These are phyloP conservation scores for Platanthera zijinensis DNA, from an alignment of 106 monocot species.

Conservation along the genomic window DNA sequence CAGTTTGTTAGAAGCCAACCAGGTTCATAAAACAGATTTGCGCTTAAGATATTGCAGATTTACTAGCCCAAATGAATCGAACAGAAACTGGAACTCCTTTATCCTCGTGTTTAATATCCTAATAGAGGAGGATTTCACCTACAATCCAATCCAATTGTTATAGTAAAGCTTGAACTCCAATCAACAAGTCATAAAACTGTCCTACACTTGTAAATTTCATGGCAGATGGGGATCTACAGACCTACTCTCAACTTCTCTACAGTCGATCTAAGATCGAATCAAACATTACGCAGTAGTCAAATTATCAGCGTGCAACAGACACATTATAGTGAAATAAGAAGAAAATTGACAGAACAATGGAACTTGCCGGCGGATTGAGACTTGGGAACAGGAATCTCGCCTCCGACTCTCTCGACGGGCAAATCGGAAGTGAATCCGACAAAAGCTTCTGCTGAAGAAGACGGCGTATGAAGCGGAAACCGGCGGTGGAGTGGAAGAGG, in stretches of 20 bases:
- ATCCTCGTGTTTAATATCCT: neutral
- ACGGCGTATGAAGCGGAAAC: too few species aligned
- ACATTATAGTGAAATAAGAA: neutral
- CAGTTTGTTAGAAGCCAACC: neutral
- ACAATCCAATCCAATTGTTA: neutral
- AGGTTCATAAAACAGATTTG: neutral
- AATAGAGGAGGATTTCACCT: neutral
- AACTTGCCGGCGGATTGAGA: neutral
- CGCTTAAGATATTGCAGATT: neutral
- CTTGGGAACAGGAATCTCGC: slow-evolving; percentile 2
- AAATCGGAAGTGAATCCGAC: neutral
- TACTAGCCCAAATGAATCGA: neutral
- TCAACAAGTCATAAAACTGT: neutral
- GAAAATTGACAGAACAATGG: neutral
- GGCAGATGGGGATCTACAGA: neutral
- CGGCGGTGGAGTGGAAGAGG: neutral
- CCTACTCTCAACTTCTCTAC: neutral
- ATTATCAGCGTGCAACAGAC: neutral
- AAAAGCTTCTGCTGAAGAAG: neutral
- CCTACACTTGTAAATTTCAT: neutral
- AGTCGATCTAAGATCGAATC: neutral
- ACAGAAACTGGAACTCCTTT: neutral
- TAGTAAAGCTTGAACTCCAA: neutral
- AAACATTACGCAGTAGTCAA: neutral
- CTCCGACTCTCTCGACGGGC: neutral